A percentile compares a stretch with the other conserved stretches of the same genome.
Conservation (phyloP, 2,329 filamentous ascomycete genomes). For the Beauveria rudraprayagi region DNA sequence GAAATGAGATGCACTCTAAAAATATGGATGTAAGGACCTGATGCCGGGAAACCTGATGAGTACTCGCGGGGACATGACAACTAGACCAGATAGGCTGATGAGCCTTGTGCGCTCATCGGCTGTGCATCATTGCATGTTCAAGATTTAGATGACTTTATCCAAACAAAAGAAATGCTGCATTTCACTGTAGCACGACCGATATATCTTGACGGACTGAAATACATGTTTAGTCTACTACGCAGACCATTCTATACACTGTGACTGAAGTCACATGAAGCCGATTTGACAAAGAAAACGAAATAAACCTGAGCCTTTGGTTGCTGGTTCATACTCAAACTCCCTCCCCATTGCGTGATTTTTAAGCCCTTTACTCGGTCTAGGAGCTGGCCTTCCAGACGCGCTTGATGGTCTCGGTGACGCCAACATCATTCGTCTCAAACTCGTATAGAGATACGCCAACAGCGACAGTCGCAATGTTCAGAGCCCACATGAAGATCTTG, state of each 20-base stretch:
- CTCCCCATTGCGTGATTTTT: neutral
- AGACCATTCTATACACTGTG: conserved; percentile 14
- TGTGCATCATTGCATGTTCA: neutral
- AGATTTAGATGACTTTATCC: neutral
- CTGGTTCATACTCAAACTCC: neutral
- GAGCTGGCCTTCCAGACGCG: conserved; percentile 70
- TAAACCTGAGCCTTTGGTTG: neutral
- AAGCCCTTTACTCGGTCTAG: conserved; percentile 27
- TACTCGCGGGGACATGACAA: neutral
- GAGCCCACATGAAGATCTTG: conserved; percentile 64
- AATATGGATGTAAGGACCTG: neutral
- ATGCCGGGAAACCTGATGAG: neutral
- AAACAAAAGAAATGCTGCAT: conserved; percentile 7
- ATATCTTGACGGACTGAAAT: conserved; percentile 7
- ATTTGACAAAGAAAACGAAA: conserved; percentile 5
- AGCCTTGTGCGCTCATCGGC: no score
- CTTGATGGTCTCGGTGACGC: conserved; percentile 81
- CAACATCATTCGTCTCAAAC: conserved; percentile 98
- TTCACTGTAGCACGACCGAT: neutral
- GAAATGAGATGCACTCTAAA: neutral
- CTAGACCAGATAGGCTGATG: neutral
- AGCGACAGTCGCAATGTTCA: conserved; percentile 70
- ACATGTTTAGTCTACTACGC: conserved; percentile 2
- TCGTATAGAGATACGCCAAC: conserved; percentile 90
- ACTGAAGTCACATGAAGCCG: conserved; percentile 6